Evolutionary conservation across 2,329 filamentous ascomycete genomes (phyloP), one percentile per base, ranked within the genome.

Genomic region (Exophiala sp.): DNA sequence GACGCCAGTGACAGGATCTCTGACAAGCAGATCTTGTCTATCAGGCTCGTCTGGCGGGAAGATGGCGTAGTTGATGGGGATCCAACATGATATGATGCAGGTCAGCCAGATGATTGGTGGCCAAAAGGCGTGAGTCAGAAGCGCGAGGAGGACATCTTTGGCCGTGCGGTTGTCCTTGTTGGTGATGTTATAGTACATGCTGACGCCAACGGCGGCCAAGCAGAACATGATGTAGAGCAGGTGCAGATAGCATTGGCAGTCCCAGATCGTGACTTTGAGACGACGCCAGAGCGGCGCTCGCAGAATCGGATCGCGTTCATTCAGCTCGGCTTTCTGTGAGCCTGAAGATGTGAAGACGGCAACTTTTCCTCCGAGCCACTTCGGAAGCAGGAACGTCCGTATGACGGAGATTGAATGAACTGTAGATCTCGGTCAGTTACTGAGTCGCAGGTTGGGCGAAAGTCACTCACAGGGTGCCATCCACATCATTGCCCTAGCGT

Each of bases 51-150:
- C 67, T 0, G 81, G 81, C 2, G 81, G 81, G 58, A 75, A 77
- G 52, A 84, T 75, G 21, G 79, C 77, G 63, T 84, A 84, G 2
- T 70, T 68, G 45, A 84, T 70, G 0, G 81, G 81, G 0, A 73
- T 76, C 75, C 76, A 80, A 21, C 77, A 67, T 1, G 75, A 75
- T 57, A 69, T 71, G 68, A 72, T 72, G 45, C 75, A 72, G 62
- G 76, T 75, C 43, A 80, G 54, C 66, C 79, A 81, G 1, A 78
- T 76, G 43, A 81, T 60, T 1, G 80, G 80, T 7, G 79, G 79
- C 80, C 80, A 83, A 65, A 76, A 77, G n/a, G 77, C 78, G 62
- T 82, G 78, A 1, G 79, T 81, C 29, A 83, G 60, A 1, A 84
- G 69, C 61, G 72, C 73, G 43, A 76, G 62, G 11, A 79, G 68